Evolutionary conservation across 208 protist species (phyloP), one percentile per base, ranked within the genome.

Genomic region (Leishmania tropica): DNA sequence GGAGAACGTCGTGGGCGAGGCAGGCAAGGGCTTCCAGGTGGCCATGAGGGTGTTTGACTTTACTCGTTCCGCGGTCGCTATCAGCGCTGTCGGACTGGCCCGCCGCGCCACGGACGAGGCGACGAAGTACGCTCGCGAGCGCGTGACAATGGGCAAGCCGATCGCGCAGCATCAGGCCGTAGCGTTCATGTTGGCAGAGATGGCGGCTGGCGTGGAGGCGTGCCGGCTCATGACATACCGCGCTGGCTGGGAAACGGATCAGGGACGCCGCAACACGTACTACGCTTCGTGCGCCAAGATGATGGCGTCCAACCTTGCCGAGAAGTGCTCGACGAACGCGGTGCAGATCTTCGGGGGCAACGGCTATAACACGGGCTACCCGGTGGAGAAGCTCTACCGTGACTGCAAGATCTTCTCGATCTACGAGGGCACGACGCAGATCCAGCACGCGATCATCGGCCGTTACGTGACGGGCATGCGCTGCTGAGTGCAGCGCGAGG

Each of bases 401-500:
- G 97, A 99, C 78, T 90, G 87, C 42, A 98, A 98, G 90, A 96
- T 99, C 81, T 98, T 96, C 88, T 96, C 96, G 68, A 97, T 99
- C 75, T 98, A 98, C 89, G 97, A 98, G 83, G 97, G 95, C 82
- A 98, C 96, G 3, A 93, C 86, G 67, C 90, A 98, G 87, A 98
- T 99, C 80, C 94, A 98, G 88, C 88, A 93, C 67, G 76, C 94
- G 51, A 92, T 98, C 54, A 93, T 99, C 58, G 87, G 88, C 60
- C 91, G 94, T 37, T 87, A 81, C 37, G 85, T 96, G 60, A 90
- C 91, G 2, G 89, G 88, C 75, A 86, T 88, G 84, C 84, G 81
- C 47, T 87, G 81, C 76, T 95, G 76, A 81, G n/a, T 17, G 31
- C n/a, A 56, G 76, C 47, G 17, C 40, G 40, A 28, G 21, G 0